Conservation (phyloP, 73 alveolate genomes). For the Paramecium pentaurelia region DNA sequence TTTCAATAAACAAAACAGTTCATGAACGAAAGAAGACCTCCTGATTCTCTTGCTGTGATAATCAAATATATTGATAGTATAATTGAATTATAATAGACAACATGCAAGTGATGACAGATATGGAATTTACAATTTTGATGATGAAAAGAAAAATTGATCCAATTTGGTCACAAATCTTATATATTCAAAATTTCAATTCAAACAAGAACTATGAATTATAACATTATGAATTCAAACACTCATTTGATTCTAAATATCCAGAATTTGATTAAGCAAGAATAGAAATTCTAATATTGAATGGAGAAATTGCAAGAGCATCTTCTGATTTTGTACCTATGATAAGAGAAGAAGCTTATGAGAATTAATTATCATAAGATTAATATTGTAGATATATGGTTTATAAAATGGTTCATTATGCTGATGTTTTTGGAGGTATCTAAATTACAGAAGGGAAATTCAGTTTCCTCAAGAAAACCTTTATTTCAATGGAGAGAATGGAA, state of each 20-base stretch:
- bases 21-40: not conserved
- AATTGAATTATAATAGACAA: not conserved
- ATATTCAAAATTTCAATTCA: not conserved
- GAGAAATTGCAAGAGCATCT: slow-evolving; percentile 30
- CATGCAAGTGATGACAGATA: not conserved
- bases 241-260: not conserved
- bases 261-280: not conserved
- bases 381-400: not conserved
- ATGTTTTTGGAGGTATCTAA: not conserved
- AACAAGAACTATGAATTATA: not conserved
- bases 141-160: slow-evolving; percentile 45
- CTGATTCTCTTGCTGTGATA: not conserved
- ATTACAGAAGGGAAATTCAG: not conserved
- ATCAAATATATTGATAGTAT: slow-evolving; percentile 11
- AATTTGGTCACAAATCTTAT: not conserved
- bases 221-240: not conserved
- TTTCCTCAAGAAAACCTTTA: not conserved
- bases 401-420: slow-evolving; percentile 30
- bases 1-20: not conserved
- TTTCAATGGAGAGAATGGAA: not conserved
- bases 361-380: not conserved
- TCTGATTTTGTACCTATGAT: slow-evolving; percentile 8
- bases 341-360: slow-evolving; percentile 10
- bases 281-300: not conserved
- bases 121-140: not conserved